Percentiles rank a stretch among this genome's conserved stretches.
These are phyloP conservation scores for Scalesia atractyloides DNA, from an alignment of 129 eudicot species.

Conservation along the genomic window DNA sequence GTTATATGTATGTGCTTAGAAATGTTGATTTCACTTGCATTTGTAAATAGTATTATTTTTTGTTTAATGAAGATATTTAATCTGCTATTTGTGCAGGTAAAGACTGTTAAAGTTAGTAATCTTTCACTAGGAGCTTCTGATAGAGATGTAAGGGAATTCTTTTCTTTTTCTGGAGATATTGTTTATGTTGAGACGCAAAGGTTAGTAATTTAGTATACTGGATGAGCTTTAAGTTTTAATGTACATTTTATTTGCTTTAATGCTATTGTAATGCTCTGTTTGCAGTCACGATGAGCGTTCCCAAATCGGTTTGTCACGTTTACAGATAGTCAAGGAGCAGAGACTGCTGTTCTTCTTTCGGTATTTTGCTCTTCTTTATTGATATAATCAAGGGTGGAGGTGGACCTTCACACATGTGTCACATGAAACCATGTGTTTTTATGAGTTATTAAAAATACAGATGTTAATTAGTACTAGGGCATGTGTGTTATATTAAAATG, in stretches of 20 bases:
- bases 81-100: conserved; percentile 43
- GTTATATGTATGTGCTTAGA: background rate
- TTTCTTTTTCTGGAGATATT: conserved; percentile 92
- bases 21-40: conserved; percentile 2
- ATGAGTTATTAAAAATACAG: conserved; percentile 15
- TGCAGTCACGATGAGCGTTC: conserved; percentile 74
- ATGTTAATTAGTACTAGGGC: conserved; percentile 75
- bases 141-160: conserved; percentile 85
- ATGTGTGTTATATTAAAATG: background rate
- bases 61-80: background rate
- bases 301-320: conserved; percentile 80
- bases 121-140: conserved; percentile 84
- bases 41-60: background rate
- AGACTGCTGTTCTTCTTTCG: conserved; percentile 93
- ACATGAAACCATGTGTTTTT: background rate
- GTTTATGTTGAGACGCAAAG: conserved; percentile 80
- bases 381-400: conserved; percentile 6
- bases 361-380: conserved; percentile 38
- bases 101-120: conserved; percentile 88
- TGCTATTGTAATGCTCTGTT: conserved; percentile 14
- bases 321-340: conserved; percentile 90
- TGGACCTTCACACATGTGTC: conserved; percentile 26
- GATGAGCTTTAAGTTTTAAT: background rate
- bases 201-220: conserved; percentile 34
- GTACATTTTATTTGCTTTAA: background rate